Evolutionary conservation across 2,329 filamentous ascomycete genomes (phyloP).

Genomic region (Fusarium pseudograminearum): DNA sequence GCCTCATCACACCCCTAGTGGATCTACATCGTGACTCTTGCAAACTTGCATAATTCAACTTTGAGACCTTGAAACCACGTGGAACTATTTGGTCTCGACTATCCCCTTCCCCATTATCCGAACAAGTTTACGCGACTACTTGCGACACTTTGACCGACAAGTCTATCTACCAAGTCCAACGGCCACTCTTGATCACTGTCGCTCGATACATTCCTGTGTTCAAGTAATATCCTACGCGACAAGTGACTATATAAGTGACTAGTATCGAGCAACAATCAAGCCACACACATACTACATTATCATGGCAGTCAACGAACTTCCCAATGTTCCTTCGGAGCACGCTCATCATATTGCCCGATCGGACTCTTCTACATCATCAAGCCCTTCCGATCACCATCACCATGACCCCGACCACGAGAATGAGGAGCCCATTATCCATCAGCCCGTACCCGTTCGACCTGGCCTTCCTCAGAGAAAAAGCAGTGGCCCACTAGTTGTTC

Average conservation of each 20-base stretch:
- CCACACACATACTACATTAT: constrained; percentile 1
- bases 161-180: constrained; percentile 9
- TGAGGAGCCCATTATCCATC: constrained; percentile 57
- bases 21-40: constrained; percentile 33
- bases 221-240: constrained; percentile 24
- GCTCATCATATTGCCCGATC: constrained; percentile 55
- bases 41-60: constrained; percentile 34
- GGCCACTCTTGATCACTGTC: constrained; percentile 1
- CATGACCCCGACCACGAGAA: constrained; percentile 36
- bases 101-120: constrained; percentile 21
- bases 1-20: constrained; percentile 36
- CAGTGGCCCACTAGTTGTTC: constrained; percentile 85
- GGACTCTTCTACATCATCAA: constrained; percentile 51
- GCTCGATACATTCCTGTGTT: constrained; percentile 14
- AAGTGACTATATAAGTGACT: constrained; percentile 26
- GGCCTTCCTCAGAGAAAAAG: constrained; percentile 79
- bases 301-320: constrained; percentile 46
- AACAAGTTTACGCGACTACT: constrained; percentile 28
- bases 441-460: constrained; percentile 70
- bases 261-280: not conserved
- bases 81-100: constrained; percentile 43
- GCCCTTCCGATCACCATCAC: constrained; percentile 54
- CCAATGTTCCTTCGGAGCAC: constrained; percentile 43
- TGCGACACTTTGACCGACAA: constrained; percentile 17
- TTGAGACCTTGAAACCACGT: constrained; percentile 43